phyloP scores from a whole-genome alignment of 805 yeast genomes.

The Citeromyces nyonsensis region DNA sequence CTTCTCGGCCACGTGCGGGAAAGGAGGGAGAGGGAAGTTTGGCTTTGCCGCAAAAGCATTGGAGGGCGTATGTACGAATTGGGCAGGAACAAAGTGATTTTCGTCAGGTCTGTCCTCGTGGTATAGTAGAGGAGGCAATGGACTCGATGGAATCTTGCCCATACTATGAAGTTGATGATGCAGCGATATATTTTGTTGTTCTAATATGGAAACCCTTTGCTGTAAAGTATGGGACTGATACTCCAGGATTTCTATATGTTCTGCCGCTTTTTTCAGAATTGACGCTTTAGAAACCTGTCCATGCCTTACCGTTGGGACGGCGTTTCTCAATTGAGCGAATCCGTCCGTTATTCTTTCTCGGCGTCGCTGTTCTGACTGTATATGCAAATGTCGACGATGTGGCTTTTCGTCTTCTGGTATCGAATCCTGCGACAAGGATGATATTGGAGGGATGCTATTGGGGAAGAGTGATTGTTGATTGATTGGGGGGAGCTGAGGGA shows the following conservation, averaged over 20 bases:
- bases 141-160: slow-evolving; percentile 5
- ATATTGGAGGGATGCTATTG: no score
- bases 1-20: no score
- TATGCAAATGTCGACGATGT: slow-evolving; percentile 19
- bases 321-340: slow-evolving; percentile 18
- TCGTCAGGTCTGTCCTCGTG: no score
- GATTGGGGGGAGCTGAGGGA: no score
- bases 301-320: slow-evolving; percentile 23
- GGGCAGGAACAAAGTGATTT: no score
- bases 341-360: slow-evolving; percentile 30
- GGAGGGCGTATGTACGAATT: no score
- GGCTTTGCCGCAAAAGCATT: no score
- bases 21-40: no score
- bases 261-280: slow-evolving; percentile 23
- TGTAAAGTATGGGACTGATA: slow-evolving; percentile 10
- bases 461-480: no score
- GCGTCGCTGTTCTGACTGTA: slow-evolving; percentile 27
- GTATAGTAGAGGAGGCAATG: slow-evolving; percentile 4
- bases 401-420: no score
- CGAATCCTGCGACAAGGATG: no score
- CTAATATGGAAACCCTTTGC: slow-evolving; percentile 7
- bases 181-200: slow-evolving; percentile 7
- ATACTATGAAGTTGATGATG: slow-evolving; percentile 6
- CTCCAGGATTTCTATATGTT: slow-evolving; percentile 22
- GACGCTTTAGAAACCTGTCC: slow-evolving; percentile 29